These are phyloP conservation scores for Dactylellina sp. DNA, from an alignment of 2,329 filamentous ascomycete genomes.

Conservation along the genomic window DNA sequence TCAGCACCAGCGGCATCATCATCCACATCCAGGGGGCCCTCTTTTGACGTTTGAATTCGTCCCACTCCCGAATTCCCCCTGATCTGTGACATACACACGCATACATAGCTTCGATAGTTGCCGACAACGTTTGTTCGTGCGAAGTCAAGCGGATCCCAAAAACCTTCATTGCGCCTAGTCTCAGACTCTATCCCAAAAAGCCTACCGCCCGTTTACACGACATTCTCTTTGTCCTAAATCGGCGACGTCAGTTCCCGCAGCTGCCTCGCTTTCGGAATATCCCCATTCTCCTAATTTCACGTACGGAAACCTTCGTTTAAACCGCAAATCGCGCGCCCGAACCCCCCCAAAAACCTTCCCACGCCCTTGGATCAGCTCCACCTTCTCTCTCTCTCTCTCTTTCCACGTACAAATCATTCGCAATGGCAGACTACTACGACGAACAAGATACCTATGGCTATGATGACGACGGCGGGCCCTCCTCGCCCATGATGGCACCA, in stretches of 20 bases:
- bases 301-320: slow-evolving; percentile 24
- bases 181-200: background rate
- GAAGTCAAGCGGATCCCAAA: background rate
- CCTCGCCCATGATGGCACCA: slow-evolving; percentile 47
- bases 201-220: background rate
- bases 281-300: slow-evolving; percentile 41
- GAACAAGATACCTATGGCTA: slow-evolving; percentile 52
- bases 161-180: background rate
- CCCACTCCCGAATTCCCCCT: slow-evolving; percentile 25
- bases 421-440: slow-evolving; percentile 55
- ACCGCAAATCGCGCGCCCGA: slow-evolving; percentile 20
- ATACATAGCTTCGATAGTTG: background rate
- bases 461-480: slow-evolving; percentile 47
- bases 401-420: background rate
- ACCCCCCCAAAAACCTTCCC: background rate
- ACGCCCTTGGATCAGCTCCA: background rate
- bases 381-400: slow-evolving; percentile 4
- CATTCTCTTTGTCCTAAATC: slow-evolving; percentile 19
- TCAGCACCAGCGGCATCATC: background rate
- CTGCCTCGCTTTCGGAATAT: slow-evolving; percentile 25
- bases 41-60: background rate
- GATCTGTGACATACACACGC: background rate
- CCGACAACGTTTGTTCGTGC: background rate
- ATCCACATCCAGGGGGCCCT: background rate
- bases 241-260: slow-evolving; percentile 25